Evolutionary conservation across 306 rosid genomes (phyloP).

Genomic region (Inga laurina): DNA sequence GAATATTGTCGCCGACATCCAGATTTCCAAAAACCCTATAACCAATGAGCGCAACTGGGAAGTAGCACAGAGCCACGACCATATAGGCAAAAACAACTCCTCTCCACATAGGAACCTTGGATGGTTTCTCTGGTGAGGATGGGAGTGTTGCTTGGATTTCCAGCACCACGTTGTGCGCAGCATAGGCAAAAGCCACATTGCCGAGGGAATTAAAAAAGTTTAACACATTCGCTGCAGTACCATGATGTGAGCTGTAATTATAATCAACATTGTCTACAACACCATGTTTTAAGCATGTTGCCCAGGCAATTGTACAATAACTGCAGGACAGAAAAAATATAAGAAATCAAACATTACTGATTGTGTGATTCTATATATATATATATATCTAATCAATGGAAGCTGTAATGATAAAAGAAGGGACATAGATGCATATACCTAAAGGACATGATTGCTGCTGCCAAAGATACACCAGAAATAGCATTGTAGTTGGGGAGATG

Average conservation of each 20-base stretch:
- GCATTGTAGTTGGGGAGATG: slow-evolving; percentile 85
- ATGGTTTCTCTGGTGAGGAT: slow-evolving; percentile 83
- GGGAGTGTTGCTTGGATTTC: slow-evolving; percentile 97
- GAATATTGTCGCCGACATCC: slow-evolving; percentile 47
- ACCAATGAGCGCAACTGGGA: slow-evolving; percentile 90
- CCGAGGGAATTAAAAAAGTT: slow-evolving; percentile 72
- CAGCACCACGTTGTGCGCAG: slow-evolving; percentile 91
- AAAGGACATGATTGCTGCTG: slow-evolving; percentile 78
- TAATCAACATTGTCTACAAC: slow-evolving; percentile 26
- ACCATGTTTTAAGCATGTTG: slow-evolving; percentile 57
- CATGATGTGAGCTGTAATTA: slow-evolving; percentile 1
- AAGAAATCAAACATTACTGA: neutral
- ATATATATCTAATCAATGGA: neutral
- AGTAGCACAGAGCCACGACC: slow-evolving; percentile 82
- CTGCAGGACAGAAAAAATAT: slow-evolving; percentile 36
- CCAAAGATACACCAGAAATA: slow-evolving; percentile 67
- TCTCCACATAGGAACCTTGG: slow-evolving; percentile 91
- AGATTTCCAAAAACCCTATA: slow-evolving; percentile 67
- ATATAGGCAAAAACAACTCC: slow-evolving; percentile 85
- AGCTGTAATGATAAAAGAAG: neutral
- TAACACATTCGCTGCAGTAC: slow-evolving; percentile 55
- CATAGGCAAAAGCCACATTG: slow-evolving; percentile 83
- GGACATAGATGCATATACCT: slow-evolving; percentile 42
- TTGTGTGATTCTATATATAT: neutral
- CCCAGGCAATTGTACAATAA: slow-evolving; percentile 92